Percentiles rank a stretch among this genome's conserved stretches.
Evolutionary conservation across 768 basidiomycete genomes (phyloP).

Genomic region (Jaapia argillacea): DNA sequence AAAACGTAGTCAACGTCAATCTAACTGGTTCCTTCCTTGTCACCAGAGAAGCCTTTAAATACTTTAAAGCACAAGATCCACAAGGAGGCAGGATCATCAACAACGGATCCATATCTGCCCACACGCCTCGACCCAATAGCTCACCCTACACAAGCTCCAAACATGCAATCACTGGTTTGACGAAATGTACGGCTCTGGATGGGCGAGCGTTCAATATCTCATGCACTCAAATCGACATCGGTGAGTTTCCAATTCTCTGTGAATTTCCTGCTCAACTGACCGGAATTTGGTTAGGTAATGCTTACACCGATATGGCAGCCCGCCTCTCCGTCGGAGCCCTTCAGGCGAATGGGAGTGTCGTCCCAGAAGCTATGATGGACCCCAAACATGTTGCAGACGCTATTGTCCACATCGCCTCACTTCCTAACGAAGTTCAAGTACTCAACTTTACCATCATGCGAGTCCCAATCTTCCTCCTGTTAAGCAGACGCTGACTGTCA

Average conservation of each 20-base stretch:
- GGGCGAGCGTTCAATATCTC: slow-evolving; percentile 67
- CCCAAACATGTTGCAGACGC: slow-evolving; percentile 63
- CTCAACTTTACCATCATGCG: slow-evolving; percentile 70
- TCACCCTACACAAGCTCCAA: slow-evolving; percentile 69
- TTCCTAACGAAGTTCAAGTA: slow-evolving; percentile 63
- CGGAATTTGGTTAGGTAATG: slow-evolving; percentile 44
- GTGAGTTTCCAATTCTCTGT: slow-evolving; percentile 27
- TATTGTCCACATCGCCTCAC: slow-evolving; percentile 58
- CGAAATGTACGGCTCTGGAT: slow-evolving; percentile 69
- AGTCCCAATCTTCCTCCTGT: slow-evolving; percentile 18
- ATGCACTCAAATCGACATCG: slow-evolving; percentile 78
- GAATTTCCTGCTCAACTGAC: no score
- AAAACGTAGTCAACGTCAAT: slow-evolving; percentile 61
- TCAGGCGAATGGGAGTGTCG: slow-evolving; percentile 56
- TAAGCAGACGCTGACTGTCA: background rate
- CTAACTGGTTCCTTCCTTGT: slow-evolving; percentile 67
- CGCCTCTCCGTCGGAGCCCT: slow-evolving; percentile 38
- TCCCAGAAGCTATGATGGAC: slow-evolving; percentile 58
- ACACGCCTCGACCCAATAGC: slow-evolving; percentile 55
- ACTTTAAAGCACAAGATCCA: slow-evolving; percentile 67
- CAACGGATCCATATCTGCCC: slow-evolving; percentile 73
- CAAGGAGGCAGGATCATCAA: slow-evolving; percentile 81
- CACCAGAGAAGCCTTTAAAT: slow-evolving; percentile 60
- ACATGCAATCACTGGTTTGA: slow-evolving; percentile 70
- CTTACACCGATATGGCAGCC: slow-evolving; percentile 49